Conservation (phyloP, 352 stramenopile species). For the Pythium aristosporum region DNA sequence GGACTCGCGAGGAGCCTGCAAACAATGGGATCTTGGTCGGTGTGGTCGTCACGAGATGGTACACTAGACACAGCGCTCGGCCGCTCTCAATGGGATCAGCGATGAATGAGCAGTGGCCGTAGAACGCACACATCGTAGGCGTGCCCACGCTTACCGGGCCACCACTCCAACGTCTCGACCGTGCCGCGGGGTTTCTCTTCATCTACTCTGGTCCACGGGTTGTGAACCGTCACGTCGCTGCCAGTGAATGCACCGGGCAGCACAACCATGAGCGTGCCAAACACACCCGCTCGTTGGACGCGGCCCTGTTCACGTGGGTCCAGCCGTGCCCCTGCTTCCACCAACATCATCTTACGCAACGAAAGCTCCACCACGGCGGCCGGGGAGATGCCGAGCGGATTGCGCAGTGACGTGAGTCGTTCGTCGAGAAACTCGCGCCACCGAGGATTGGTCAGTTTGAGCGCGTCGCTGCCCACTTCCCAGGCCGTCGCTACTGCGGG, state of each 20-base stretch:
- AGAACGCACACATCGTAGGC: constrained; percentile 1
- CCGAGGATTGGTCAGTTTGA: background rate
- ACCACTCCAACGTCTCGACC: background rate
- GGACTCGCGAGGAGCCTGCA: background rate
- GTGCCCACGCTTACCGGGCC: background rate
- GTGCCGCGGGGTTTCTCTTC: too few species aligned
- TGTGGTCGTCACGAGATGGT: background rate
- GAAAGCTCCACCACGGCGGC: background rate
- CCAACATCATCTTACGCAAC: background rate
- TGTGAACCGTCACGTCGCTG: background rate
- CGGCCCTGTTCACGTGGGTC: background rate
- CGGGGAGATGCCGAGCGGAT: background rate
- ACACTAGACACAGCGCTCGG: background rate
- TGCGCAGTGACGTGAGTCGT: background rate
- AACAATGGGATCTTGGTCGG: background rate
- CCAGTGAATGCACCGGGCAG: background rate
- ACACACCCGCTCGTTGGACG: background rate
- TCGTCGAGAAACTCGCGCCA: background rate
- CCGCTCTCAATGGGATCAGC: background rate
- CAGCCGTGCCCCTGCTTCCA: background rate
- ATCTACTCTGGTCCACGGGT: background rate
- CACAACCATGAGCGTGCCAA: background rate
- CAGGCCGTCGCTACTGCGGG: background rate
- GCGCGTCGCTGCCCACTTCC: background rate
- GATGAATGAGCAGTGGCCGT: background rate